Conservation (phyloP, 306 rosid species). For the Trifolium subterraneum region DNA sequence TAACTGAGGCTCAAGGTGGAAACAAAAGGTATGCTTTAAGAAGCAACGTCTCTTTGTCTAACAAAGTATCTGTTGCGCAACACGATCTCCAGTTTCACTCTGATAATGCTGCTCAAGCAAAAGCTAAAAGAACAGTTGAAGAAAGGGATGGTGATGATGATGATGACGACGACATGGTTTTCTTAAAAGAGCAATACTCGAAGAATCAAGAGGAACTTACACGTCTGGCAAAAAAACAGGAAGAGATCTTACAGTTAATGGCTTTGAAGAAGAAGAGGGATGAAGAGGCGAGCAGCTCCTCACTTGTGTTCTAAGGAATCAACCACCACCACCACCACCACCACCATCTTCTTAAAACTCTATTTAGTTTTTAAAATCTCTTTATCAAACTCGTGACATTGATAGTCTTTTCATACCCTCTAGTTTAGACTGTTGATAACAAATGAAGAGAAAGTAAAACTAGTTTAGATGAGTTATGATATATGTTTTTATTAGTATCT, state of each 20-base stretch:
- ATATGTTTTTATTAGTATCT: not conserved
- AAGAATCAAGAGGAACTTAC: not conserved
- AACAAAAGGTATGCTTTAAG: not conserved
- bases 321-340: too few species aligned
- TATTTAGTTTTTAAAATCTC: too few species aligned
- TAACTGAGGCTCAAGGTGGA: not conserved
- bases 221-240: constrained; percentile 43
- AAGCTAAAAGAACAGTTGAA: not conserved
- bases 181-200: not conserved
- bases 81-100: not conserved
- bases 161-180: too few species aligned
- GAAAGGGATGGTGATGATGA: not conserved
- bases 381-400: too few species aligned
- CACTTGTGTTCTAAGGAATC: not conserved
- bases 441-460: not conserved
- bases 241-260: not conserved
- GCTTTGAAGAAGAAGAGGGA: not conserved
- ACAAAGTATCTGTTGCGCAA: not conserved
- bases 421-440: too few species aligned
- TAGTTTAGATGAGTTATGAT: not conserved
- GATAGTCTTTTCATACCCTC: too few species aligned
- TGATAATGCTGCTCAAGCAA: not conserved
- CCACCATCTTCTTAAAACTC: too few species aligned
- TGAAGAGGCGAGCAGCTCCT: not conserved
- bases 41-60: not conserved